Conservation (phyloP, 2,329 filamentous ascomycete genomes). For the Ophiostoma sp. region DNA sequence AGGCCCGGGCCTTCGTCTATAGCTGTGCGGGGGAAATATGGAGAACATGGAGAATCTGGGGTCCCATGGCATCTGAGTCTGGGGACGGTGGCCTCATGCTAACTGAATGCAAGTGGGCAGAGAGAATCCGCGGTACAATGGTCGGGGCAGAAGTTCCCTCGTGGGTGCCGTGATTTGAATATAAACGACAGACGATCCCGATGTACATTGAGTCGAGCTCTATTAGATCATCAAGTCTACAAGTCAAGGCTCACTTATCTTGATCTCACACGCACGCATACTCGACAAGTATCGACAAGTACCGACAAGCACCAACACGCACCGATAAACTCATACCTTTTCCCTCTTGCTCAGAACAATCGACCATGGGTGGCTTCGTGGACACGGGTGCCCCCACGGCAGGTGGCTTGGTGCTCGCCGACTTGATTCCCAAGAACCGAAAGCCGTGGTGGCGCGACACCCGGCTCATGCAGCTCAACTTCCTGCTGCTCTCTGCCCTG, state of each 20-base stretch:
- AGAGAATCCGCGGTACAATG: neutral
- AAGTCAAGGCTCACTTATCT: neutral
- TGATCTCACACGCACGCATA: neutral
- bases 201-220: neutral
- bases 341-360: conserved; percentile 61
- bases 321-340: neutral
- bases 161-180: neutral
- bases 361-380: conserved; percentile 71
- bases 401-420: conserved; percentile 21
- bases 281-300: neutral
- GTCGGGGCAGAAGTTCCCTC: neutral
- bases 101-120: neutral
- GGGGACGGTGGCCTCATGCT: neutral
- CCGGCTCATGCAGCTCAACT: conserved; percentile 32
- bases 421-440: conserved; percentile 23
- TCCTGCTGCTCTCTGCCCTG: conserved; percentile 32
- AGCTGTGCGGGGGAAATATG: conserved; percentile 16
- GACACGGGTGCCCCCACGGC: conserved; percentile 41
- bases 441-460: conserved; percentile 28
- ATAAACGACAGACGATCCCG: conserved; percentile 4
- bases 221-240: neutral
- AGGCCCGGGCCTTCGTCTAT: conserved; percentile 13
- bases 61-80: conserved; percentile 12
- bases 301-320: neutral
- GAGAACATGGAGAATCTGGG: conserved; percentile 18